Conservation (phyloP, 2,329 filamentous ascomycete genomes). For the Coniochaeta ligniaria region DNA sequence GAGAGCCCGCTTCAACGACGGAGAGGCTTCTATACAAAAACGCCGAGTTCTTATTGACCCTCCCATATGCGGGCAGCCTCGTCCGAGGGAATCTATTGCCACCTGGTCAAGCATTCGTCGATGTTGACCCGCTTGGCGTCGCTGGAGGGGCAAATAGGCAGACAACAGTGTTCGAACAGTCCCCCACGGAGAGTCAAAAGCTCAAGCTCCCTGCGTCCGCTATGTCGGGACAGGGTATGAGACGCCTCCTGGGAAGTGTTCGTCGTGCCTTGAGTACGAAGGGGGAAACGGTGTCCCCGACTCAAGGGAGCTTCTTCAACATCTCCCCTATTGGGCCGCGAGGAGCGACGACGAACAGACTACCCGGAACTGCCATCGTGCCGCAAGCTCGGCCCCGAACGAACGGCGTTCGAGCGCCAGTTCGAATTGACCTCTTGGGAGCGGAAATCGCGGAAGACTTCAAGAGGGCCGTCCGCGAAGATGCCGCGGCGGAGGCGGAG, state of each 20-base stretch:
- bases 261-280: conserved; percentile 69
- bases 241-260: conserved; percentile 78
- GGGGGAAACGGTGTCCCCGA: conserved; percentile 34
- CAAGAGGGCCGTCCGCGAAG: conserved; percentile 65
- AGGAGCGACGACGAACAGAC: conserved; percentile 48
- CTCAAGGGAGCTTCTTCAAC: conserved; percentile 39
- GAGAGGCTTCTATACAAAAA: conserved; percentile 46
- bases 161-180: conserved; percentile 44
- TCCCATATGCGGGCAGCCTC: conserved; percentile 72
- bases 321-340: conserved; percentile 42
- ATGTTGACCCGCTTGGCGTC: conserved; percentile 49
- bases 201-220: conserved; percentile 43
- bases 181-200: conserved; percentile 24
- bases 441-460: conserved; percentile 73
- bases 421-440: conserved; percentile 77
- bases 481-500: conserved; percentile 37
- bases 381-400: conserved; percentile 43
- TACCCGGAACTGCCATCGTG: conserved; percentile 54
- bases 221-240: conserved; percentile 70
- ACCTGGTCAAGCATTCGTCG: conserved; percentile 74
- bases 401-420: conserved; percentile 39
- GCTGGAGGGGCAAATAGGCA: conserved; percentile 37
- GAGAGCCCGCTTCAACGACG: conserved; percentile 51
- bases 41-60: conserved; percentile 50
- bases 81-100: conserved; percentile 82